These are phyloP conservation scores for Polyrhizophydium stewartii DNA, from an alignment of 371 early-diverging fungal genomes.

Conservation along the genomic window DNA sequence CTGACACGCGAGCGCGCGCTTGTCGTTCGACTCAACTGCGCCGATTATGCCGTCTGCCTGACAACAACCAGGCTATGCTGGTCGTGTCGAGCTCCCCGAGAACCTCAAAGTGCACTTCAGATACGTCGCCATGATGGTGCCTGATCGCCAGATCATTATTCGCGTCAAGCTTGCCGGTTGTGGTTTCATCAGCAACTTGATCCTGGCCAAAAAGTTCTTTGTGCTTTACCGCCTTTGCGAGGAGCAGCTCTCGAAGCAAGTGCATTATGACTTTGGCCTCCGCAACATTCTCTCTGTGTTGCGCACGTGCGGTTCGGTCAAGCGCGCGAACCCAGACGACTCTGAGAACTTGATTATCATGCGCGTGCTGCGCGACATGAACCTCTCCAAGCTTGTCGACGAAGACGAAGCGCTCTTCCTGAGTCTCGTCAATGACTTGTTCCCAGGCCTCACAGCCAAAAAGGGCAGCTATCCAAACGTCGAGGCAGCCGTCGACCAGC, in stretches of 20 bases:
- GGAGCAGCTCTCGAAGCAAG: slow-evolving; percentile 57
- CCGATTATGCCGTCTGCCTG: slow-evolving; percentile 27
- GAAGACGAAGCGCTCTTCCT: slow-evolving; percentile 60
- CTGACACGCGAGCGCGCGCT: too few species aligned
- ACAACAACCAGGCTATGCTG: slow-evolving; percentile 42
- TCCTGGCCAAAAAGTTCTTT: slow-evolving; percentile 59
- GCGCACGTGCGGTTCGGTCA: slow-evolving; percentile 58
- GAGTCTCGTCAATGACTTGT: slow-evolving; percentile 55
- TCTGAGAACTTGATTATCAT: slow-evolving; percentile 56
- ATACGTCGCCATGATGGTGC: slow-evolving; percentile 67
- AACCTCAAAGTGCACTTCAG: slow-evolving; percentile 61
- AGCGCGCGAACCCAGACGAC: slow-evolving; percentile 57
- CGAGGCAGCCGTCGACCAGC: slow-evolving; percentile 55
- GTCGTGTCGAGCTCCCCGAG: slow-evolving; percentile 61
- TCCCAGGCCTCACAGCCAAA: slow-evolving; percentile 54
- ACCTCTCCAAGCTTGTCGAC: slow-evolving; percentile 58
- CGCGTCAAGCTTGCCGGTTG: slow-evolving; percentile 61
- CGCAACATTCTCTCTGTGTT: slow-evolving; percentile 60
- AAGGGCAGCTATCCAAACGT: slow-evolving; percentile 54
- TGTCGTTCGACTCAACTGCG: neutral
- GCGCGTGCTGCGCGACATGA: slow-evolving; percentile 63
- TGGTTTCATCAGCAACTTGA: slow-evolving; percentile 56
- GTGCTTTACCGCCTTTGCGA: slow-evolving; percentile 58
- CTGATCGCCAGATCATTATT: slow-evolving; percentile 62
- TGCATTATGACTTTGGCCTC: slow-evolving; percentile 67